Evolutionary conservation across 2,329 filamentous ascomycete genomes (phyloP), one percentile per base, ranked within the genome.

Genomic region (Blumeria graminis): DNA sequence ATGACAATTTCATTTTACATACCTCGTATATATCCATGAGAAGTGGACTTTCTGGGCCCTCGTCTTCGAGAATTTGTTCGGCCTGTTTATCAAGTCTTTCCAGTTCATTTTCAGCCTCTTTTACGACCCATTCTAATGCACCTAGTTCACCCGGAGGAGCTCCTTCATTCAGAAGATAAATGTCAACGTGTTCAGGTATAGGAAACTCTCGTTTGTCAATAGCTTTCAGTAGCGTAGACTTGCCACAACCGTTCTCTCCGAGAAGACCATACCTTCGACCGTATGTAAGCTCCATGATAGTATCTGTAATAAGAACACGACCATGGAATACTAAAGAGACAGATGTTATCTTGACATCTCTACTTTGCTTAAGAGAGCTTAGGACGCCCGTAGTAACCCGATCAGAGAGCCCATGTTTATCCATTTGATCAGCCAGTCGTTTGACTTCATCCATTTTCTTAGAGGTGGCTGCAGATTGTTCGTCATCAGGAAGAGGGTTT

Each of bases 181-280:
- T 93, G 71, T 98, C 93, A 70, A 98, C 77, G 71, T 95, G 89
- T 33, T 94, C 85, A 59, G 92, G 93, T 68, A 98, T 86, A 61
- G 92, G 93, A 69, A 81, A 98, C 71, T 98, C 93, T 72, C 92
- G 85, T 67, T 81, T 82, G 65, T 84, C 83, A 68, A 98, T 94
- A 63, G 92, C 80, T 75, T 95, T 96, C 68, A 98, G 79, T 36
- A 98, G 72, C n/a, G 92, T 98, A 62, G 86, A 93, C 78, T 98
- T 98, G 70, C 92, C 92, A 71, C 92, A 98, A 62, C 92, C 92
- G 83, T 98, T 98, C 78, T 98, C 92, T 67, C 92, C 92, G 61
- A 98, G 75, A 58, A 98, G 76, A 69, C 92, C 92, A 69, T 98
- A 98, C 66, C 92, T 81, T 66, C 89, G 85, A n/a, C 55, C 56